Conservation (phyloP, 164 flowering plant species). For the Tetracentron sinense region DNA sequence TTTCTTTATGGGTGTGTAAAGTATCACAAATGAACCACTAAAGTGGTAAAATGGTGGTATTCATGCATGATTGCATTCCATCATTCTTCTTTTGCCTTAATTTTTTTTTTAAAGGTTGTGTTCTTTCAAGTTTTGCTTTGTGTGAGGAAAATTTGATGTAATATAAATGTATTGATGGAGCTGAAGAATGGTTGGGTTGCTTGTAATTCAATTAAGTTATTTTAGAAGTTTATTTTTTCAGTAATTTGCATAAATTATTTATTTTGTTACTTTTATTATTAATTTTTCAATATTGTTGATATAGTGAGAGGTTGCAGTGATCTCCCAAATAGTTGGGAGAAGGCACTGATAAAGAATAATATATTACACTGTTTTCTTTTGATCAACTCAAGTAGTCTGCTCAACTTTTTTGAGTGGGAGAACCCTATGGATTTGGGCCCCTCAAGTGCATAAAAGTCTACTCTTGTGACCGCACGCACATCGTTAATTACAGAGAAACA, state of each 20-base stretch:
- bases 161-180: constrained; percentile 3
- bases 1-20: constrained; percentile 22
- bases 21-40: constrained; percentile 6
- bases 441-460: background rate
- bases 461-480: no score
- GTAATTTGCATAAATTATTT: no score
- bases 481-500: background rate
- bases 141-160: constrained; percentile 18
- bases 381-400: constrained; percentile 2
- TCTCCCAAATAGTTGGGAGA: background rate
- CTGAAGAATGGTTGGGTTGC: constrained; percentile 1
- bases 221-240: background rate
- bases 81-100: background rate
- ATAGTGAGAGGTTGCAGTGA: background rate
- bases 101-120: constrained; percentile 2
- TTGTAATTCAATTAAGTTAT: constrained; percentile 1
- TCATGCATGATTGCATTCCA: background rate
- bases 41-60: constrained; percentile 9
- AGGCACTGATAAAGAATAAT: background rate
- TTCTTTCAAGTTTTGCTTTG: constrained; percentile 19
- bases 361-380: background rate
- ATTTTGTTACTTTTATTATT: background rate
- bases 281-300: background rate
- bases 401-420: no score
- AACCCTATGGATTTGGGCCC: constrained; percentile 1